phyloP scores from a whole-genome alignment of 768 basidiomycete species.

The Serpula lacrymans region DNA sequence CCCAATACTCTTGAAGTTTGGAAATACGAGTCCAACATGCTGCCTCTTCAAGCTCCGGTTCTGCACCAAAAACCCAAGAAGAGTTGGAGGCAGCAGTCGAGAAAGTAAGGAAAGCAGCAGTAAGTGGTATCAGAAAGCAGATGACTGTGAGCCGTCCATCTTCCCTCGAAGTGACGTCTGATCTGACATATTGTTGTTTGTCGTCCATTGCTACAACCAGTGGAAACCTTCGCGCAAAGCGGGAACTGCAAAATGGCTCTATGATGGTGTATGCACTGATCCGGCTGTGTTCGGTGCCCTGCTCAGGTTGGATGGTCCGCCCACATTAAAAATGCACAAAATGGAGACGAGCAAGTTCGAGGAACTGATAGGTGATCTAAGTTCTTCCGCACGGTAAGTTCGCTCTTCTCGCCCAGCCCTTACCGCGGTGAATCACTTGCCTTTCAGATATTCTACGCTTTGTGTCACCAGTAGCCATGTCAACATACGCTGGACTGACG shows the following conservation, averaged over 20 bases:
- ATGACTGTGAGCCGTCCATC: conserved; percentile 33
- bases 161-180: background rate
- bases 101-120: conserved; percentile 42
- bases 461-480: conserved; percentile 39
- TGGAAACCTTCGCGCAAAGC: conserved; percentile 51
- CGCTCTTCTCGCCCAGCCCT: background rate
- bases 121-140: conserved; percentile 50
- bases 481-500: conserved; percentile 43
- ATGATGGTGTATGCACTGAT: conserved; percentile 50
- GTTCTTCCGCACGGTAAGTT: conserved; percentile 34
- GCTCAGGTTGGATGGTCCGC: conserved; percentile 39
- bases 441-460: conserved; percentile 36
- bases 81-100: conserved; percentile 40
- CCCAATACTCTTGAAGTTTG: conserved; percentile 29
- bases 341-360: conserved; percentile 33
- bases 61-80: conserved; percentile 25
- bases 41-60: background rate
- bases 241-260: conserved; percentile 44
- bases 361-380: conserved; percentile 30
- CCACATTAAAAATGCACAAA: conserved; percentile 51
- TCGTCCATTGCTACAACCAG: conserved; percentile 23
- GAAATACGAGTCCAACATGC: conserved; percentile 25
- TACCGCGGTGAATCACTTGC: background rate
- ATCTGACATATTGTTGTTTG: background rate
- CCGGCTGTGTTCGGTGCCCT: conserved; percentile 45